Evolutionary conservation across 768 basidiomycete genomes (phyloP), one percentile per base, ranked within the genome.

Genomic region (Hericium alpestre): DNA sequence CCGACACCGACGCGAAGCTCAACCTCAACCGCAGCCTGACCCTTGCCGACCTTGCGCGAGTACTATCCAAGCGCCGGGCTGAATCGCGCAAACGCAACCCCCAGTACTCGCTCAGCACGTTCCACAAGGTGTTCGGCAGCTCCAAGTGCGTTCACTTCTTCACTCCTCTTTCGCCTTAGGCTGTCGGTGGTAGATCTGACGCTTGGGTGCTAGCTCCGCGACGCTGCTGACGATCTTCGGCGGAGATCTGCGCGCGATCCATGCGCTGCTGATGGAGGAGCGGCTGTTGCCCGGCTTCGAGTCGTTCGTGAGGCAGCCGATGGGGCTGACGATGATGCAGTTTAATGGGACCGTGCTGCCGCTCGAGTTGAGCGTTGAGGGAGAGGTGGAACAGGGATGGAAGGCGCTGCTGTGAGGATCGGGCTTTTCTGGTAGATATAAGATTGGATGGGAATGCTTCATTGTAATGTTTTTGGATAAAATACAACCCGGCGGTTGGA

Each of bases 261-360:
- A 76, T 43, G 61, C 75, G 0, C 63, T 87, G 51, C 67, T 91
- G n/a, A 65, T 73, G 9, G 84, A 91, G 48, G 88, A 91, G 61
- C 78, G 86, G 15, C 65, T 91, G 37, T 82, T 84, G 0, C 75
- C 84, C 0, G 81, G 81, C 20, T 90, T 86, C 85, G 86, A 89
- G 65, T 75, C 87, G 0, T 71, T 77, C 13, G 67, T 81, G 32
- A 73, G 76, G n/a, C 69, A 74, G 38, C 78, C 70, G 0, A 70
- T 75, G 55, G 87, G 88, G 0, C 67, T 89, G 38, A 87, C 87
- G 0, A 69, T 90, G 7, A 49, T 70, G 12, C 65, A 66, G 9
- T 80, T 87, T 71, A 86, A 89, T 64, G 57, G 11, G 23, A 69
- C 69, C 1, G 66, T 64, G 5, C n/a, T 66, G 27, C 56, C 52